These are phyloP conservation scores for Dimocarpus longan DNA, from an alignment of 345 rosid genomes.

Conservation along the genomic window DNA sequence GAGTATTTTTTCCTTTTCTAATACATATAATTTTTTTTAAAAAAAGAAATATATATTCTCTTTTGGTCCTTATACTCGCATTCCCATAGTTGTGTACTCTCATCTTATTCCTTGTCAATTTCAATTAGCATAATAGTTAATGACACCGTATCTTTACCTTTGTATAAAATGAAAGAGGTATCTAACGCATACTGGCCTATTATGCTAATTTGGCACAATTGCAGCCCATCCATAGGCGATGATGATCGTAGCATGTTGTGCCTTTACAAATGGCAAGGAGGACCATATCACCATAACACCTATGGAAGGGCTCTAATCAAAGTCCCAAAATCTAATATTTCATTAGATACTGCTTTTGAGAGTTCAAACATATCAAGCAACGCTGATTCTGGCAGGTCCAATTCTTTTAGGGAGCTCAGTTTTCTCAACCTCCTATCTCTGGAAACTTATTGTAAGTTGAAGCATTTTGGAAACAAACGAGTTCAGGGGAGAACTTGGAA, in stretches of 20 bases:
- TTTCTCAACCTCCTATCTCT: conserved; percentile 1
- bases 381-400: conserved; percentile 10
- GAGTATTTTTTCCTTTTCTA: too few species aligned
- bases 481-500: conserved; percentile 18
- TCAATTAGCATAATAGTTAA: too few species aligned
- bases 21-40: too few species aligned
- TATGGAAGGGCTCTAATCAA: conserved; percentile 19
- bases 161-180: not conserved
- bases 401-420: conserved; percentile 17
- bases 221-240: not conserved
- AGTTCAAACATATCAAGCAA: not conserved
- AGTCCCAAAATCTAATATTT: conserved; percentile 9
- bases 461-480: conserved; percentile 11
- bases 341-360: not conserved
- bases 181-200: conserved; percentile 4
- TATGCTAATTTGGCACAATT: conserved; percentile 13
- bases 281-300: not conserved
- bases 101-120: too few species aligned
- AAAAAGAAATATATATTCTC: too few species aligned
- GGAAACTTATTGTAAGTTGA: not conserved
- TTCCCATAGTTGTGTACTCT: too few species aligned
- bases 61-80: too few species aligned
- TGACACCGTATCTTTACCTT: too few species aligned
- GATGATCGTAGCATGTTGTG: conserved; percentile 20
- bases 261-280: conserved; percentile 9